Base-by-base conservation (phyloP, 495 filamentous ascomycete species). In the Penicillium bialowiezense region DNA sequence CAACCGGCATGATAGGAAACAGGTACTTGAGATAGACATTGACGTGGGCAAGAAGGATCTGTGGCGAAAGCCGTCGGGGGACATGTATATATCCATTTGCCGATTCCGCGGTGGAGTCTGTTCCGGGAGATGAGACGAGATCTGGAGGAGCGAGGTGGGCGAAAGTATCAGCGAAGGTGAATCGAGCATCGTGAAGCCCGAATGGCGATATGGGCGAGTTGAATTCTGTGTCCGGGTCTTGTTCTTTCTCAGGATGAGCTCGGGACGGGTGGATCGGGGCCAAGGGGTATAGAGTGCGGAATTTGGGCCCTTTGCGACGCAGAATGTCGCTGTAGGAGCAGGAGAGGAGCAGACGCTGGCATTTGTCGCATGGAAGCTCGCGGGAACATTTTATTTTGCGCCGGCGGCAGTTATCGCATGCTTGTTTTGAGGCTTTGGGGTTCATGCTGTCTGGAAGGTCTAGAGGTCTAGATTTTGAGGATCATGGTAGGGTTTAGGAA, bases 1-100 rank as follows among this genome's bases (percentile, higher is more conserved):
- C 74, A 32, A 95, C 85, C 0, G 91, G 90, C 75, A 91, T 88
- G 15, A 85, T 88, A 5, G 87, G 81, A 56, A 95, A 93, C 63
- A 96, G 77, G 60, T 91, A 75, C 44, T 73, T 75, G 43, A 73
- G 38, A 38, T 71, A 73, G 23, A 73, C 66, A 47, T 75, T 75
- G 26, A 75, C 60, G 50, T 75, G 72, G 0, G 67, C 72, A 8
- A 75, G 53, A 1, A 75, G 55, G 1, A 73, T 63, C 7, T 69
- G 62, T 0, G 68, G 54, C 0, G 72, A 62, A 2, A 75, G 56
- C 3, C 65, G 68, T 2, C 61, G 56, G 15, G 55, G 13, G 12
- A 13, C 43, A 8, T 52, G 56, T 0, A 65, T 20, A 32, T 50
- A 52, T 10, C 46, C 57, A 14, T 43, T 56, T 9, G 55, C 47